Percentiles rank a stretch among this genome's conserved stretches.
Conservation (phyloP, 2,329 filamentous ascomycete species). For the Colletotrichum gloeosporioides region DNA sequence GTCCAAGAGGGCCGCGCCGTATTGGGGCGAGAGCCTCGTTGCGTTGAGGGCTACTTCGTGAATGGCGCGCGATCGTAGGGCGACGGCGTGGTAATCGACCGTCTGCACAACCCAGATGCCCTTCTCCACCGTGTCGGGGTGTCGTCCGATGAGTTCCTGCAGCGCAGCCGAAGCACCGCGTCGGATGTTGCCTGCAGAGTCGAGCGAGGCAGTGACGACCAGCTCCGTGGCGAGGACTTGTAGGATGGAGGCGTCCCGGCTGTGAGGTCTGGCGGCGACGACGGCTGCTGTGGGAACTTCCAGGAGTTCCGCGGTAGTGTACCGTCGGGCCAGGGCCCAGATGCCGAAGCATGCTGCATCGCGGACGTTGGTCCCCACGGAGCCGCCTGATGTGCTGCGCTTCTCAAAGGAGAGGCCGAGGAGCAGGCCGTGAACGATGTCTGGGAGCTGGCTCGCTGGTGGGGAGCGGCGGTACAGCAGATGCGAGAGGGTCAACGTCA, state of each 20-base stretch:
- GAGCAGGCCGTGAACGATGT: constrained; percentile 78
- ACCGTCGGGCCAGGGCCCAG: constrained; percentile 89
- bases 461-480: constrained; percentile 85
- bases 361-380: constrained; percentile 86
- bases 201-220: constrained; percentile 80
- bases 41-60: constrained; percentile 75
- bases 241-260: constrained; percentile 57
- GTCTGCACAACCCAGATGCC: constrained; percentile 88
- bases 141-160: constrained; percentile 91
- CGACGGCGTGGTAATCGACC: constrained; percentile 93
- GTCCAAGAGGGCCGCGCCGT: constrained; percentile 72
- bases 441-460: constrained; percentile 70
- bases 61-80: constrained; percentile 83
- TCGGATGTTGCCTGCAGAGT: constrained; percentile 91
- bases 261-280: constrained; percentile 42
- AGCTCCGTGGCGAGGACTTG: constrained; percentile 84
- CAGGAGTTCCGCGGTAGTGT: constrained; percentile 79
- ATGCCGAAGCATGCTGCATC: constrained; percentile 97
- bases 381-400: constrained; percentile 81
- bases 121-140: constrained; percentile 81
- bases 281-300: constrained; percentile 59
- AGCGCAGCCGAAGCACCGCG: constrained; percentile 91
- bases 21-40: constrained; percentile 70
- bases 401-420: constrained; percentile 89
- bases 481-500: constrained; percentile 87